Evolutionary conservation across 176 grass and related monocot species (phyloP), one percentile per base, ranked within the genome.

Genomic region (Tillandsia leiboldiana): DNA sequence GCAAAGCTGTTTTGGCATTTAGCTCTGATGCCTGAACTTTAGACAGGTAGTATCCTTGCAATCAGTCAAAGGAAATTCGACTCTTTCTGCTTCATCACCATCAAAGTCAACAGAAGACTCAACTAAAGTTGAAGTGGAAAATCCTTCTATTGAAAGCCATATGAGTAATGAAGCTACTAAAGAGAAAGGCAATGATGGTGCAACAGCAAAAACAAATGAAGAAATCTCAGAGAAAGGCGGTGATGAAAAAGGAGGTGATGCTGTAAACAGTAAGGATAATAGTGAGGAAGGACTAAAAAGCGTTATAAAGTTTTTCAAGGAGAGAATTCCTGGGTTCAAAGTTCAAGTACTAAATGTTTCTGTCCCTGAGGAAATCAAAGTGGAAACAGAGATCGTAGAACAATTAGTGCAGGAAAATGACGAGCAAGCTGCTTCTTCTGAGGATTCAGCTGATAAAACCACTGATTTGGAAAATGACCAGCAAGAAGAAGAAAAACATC

Each of bases 41-140:
- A 85, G 83, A 87, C 82, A 97, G 86, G 94, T 86, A 29, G 94
- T 90, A 80, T 83, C 85, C 70, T 75, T 97, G 77, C 81, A 75
- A 72, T 69, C 83, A 29, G 72, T 80, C 63, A 92, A 84, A 79
- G 80, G 85, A 87, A 72, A 72, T 72, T 87, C 76, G 62, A 79
- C 50, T 28, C 50, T 75, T 57, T 75, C 85, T 12, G 13, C 12
- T 70, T 79, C 57, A 3, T 82, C 33, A 42, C 52, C 73, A 69
- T 61, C 75, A 12, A 67, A 70, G 70, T 8, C 51, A 62, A 20
- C 67, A 71, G 81, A 87, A 71, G 77, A n/a, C 49, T 77, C 74
- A 42, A 73, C 66, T 67, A 84, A 80, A 64, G 51, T 28, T 24
- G 79, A 76, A 20, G 68, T 10, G 78, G 78, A 77, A 49, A 85